phyloP scores from a whole-genome alignment of 2,329 filamentous ascomycete genomes.

The Xylaria sp. region DNA sequence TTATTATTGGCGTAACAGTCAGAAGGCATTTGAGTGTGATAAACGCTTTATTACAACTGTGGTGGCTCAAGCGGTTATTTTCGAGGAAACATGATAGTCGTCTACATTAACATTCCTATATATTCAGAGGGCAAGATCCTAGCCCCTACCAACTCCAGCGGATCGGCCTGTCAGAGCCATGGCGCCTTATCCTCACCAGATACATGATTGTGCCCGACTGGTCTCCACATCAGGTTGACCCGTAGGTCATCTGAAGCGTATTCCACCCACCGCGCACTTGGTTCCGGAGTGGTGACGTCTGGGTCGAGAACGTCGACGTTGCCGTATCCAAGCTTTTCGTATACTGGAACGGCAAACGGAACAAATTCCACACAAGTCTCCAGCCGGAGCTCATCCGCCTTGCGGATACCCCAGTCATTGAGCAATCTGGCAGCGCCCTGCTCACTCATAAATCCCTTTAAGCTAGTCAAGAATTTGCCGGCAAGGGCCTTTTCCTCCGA shows the following conservation, averaged over 20 bases:
- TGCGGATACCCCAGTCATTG: constrained; percentile 9
- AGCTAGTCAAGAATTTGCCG: constrained; percentile 8
- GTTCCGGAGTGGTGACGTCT: constrained; percentile 3
- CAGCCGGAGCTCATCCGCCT: constrained; percentile 14
- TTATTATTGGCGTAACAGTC: too few species aligned
- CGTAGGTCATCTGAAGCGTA: constrained; percentile 9
- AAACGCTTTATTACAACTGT: too few species aligned
- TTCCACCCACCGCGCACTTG: constrained; percentile 12
- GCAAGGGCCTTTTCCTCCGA: constrained; percentile 17
- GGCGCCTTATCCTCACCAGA: not conserved
- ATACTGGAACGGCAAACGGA: constrained; percentile 13
- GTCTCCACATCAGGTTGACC: constrained; percentile 17
- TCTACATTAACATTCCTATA: too few species aligned
- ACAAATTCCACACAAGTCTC: constrained; percentile 14
- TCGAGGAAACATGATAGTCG: too few species aligned
- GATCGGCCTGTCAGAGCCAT: too few species aligned
- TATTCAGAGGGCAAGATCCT: too few species aligned
- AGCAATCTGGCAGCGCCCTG: constrained; percentile 11
- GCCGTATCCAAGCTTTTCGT: constrained; percentile 16
- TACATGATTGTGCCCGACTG: constrained; percentile 11
- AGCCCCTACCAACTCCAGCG: too few species aligned
- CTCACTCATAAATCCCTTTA: constrained; percentile 19
- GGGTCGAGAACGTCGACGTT: constrained; percentile 8
- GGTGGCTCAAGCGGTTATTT: too few species aligned
- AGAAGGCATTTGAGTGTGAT: too few species aligned